Evolutionary conservation across 2,329 filamentous ascomycete genomes (phyloP), one percentile per base, ranked within the genome.

Genomic region (Diaporthe sp.): DNA sequence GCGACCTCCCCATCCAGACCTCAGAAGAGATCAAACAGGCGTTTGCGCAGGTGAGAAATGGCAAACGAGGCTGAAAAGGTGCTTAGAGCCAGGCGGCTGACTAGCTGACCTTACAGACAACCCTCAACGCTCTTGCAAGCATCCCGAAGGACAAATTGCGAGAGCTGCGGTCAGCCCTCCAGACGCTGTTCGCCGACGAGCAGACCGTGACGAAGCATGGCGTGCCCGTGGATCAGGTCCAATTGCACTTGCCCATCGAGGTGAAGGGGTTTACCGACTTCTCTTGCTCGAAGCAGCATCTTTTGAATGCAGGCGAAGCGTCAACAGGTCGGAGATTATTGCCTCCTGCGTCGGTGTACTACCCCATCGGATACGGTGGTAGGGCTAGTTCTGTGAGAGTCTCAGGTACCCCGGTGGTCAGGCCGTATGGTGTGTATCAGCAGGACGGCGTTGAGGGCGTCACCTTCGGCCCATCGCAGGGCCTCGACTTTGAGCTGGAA

Each of bases 261-360:
- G 86, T 91, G 25, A 84, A 85, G 6, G 90, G 89, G 47, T 92
- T 91, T 78, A 88, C 81, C 58, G 91, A 92, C 79, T 91, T 90
- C 80, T 89, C 86, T 2, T 89, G 87, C 72, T 88, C 86, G 0
- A 81, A 85, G 12, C 85, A 89, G 58, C 89, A 91, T 75, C 84
- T 87, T 37, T 83, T 85, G 63, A 91, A 91, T 59, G 88, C 86
- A 25, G 81, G 83, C 0, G 70, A 72, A 35, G 70, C 70, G 7
- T 55, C 61, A 27, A 65, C 61, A 22, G 70, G 70, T n/a, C 56
- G 35, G 22, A 82, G 81, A 75, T 85, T 81, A 3, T 81, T 87
- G 44, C 85, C 86, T 25, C 84, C 86, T 19, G 81, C 84, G 2
- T 89, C 88, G 63, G 84, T 85, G 70, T 82, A 89, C 73, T 84